Conservation (phyloP, 805 yeast species). For the Yarrowia porcina region DNA sequence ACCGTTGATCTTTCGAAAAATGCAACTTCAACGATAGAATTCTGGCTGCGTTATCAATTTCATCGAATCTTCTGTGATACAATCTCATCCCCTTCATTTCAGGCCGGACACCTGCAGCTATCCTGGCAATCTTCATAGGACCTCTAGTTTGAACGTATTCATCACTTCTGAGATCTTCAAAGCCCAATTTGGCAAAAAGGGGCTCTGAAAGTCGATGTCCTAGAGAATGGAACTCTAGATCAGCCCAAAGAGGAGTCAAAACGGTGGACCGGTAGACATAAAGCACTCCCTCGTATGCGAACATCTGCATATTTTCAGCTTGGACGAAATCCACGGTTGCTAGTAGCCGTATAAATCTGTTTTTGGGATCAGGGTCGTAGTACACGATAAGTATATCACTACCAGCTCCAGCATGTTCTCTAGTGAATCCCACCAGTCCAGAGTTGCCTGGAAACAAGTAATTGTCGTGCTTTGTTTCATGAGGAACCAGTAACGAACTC, state of each 20-base stretch:
- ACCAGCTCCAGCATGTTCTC: neutral
- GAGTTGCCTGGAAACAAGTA: neutral
- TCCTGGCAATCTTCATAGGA: neutral
- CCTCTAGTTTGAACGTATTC: neutral
- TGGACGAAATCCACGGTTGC: neutral
- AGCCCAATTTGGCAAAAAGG: neutral
- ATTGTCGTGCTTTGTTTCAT: neutral
- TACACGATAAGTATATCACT: neutral
- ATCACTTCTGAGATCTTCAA: constrained; percentile 3
- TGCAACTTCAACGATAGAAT: neutral
- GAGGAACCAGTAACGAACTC: neutral
- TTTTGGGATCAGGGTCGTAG: neutral
- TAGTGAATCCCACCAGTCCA: neutral
- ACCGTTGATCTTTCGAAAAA: neutral
- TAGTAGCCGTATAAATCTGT: neutral
- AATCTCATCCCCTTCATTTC: neutral
- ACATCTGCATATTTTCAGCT: neutral
- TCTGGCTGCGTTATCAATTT: neutral
- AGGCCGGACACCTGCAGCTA: neutral
- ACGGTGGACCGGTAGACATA: neutral
- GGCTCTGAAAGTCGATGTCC: neutral
- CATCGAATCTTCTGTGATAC: neutral
- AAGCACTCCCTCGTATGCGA: neutral
- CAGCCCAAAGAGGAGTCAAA: neutral
- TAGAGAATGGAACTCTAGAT: neutral